Evolutionary conservation across 768 basidiomycete species (phyloP).

Genomic region (Lactifluus piperatus): DNA sequence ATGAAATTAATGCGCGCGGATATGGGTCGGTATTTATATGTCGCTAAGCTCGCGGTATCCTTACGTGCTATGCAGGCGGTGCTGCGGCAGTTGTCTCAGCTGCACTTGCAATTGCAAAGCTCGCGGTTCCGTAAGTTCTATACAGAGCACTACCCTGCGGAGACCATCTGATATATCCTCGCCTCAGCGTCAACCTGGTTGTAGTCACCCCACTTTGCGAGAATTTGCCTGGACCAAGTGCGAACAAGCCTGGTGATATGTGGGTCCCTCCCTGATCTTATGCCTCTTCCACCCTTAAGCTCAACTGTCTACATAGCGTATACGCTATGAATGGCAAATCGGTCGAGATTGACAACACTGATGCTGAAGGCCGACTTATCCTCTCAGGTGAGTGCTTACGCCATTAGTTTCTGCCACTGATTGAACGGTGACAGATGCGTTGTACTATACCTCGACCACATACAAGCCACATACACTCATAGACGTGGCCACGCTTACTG

Average conservation of each 20-base stretch:
- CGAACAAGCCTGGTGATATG: constrained; percentile 79
- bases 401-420: neutral
- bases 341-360: constrained; percentile 82
- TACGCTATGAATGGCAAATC: constrained; percentile 87
- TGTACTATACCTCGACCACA: constrained; percentile 71
- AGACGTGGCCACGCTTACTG: constrained; percentile 83
- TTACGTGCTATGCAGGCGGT: constrained; percentile 39
- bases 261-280: constrained; percentile 28
- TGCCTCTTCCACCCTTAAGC: neutral
- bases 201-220: constrained; percentile 69
- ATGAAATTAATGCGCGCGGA: constrained; percentile 86
- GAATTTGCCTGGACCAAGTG: constrained; percentile 69
- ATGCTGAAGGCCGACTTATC: constrained; percentile 73
- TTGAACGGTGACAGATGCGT: constrained; percentile 47
- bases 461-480: constrained; percentile 78
- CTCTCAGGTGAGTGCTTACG: constrained; percentile 46
- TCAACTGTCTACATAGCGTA: constrained; percentile 35
- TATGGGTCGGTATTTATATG: constrained; percentile 48
- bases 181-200: constrained; percentile 61
- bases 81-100: constrained; percentile 72
- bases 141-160: neutral
- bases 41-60: neutral
- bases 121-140: constrained; percentile 63
- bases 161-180: neutral
- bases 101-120: constrained; percentile 70